Evolutionary conservation across 1,139 yeast genomes (phyloP).

Genomic region (Magnusiomyces ingens): DNA sequence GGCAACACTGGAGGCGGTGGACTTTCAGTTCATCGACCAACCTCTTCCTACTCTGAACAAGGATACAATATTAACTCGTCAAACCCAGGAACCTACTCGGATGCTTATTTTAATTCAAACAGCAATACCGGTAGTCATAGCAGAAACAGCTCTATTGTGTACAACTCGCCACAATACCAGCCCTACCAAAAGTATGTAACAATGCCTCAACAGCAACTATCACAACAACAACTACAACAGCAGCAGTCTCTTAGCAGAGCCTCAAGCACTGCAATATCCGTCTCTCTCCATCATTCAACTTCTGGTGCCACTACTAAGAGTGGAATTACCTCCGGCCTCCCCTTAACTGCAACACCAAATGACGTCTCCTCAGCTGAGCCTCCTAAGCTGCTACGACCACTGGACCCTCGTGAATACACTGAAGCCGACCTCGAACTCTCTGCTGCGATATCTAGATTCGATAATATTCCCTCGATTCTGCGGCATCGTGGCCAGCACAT

Average conservation of each 20-base stretch:
- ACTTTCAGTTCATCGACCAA: too few species aligned
- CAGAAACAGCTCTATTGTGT: not conserved
- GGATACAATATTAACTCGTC: not conserved
- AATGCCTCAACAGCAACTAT: not conserved
- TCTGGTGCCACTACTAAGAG: not conserved
- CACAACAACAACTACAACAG: too few species aligned
- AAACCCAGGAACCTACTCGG: not conserved
- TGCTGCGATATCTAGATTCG: slow-evolving; percentile 37
- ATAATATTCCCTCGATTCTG: slow-evolving; percentile 64
- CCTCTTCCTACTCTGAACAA: too few species aligned
- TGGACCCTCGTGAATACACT: slow-evolving; percentile 39
- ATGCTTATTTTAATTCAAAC: not conserved
- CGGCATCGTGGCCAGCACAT: slow-evolving; percentile 62
- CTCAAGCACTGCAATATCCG: not conserved
- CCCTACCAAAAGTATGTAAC: not conserved
- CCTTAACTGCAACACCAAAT: not conserved
- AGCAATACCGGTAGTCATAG: not conserved
- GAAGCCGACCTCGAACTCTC: slow-evolving; percentile 30
- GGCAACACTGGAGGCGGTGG: not conserved
- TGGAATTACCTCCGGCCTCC: not conserved
- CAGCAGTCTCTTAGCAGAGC: not conserved
- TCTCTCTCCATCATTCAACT: not conserved
- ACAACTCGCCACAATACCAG: not conserved
- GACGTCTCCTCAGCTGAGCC: not conserved
- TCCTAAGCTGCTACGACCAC: slow-evolving; percentile 32